Evolutionary conservation across 176 grass and related monocot genomes (phyloP), one percentile per base, ranked within the genome.

Genomic region (Musa schizocarpa): DNA sequence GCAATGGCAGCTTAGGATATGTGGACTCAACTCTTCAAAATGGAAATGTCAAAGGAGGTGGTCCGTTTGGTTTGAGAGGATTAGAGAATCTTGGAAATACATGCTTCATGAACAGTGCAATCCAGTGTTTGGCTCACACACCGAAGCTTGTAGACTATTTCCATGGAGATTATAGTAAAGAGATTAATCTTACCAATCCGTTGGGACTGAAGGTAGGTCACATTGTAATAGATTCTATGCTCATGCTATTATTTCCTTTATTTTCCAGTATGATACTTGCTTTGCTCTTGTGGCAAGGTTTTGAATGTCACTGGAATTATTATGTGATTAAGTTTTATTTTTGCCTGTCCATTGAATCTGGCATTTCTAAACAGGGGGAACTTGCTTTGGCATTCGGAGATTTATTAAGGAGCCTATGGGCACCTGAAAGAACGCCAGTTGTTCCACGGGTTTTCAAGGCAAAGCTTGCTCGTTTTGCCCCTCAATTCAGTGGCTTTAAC

Each of bases 81-180:
- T 79, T 98, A 70, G 90, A 98, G 74, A 98, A 98, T 83, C 90
- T 98, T 51, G 95, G 95, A 68, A 98, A 98, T 82, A 98, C 90
- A 62, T 98, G 95, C 76, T 98, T 98, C 78, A 98, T 98, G 95
- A 98, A 98, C 80, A 98, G 88, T 78, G 87, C 95, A 49, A 84
- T 98, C 52, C 95, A 98, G 73, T 98, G 95, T 81, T 86, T 98
- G 84, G 84, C 84, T 82, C 95, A 98, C 83, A 94, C 95, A 49
- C 52, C 86, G 68, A 93, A 85, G 54, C 88, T 98, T 62, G 88
- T 89, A 77, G 82, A 99, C 65, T 99, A 93, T 86, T 99, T 94
- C 73, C 88, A 87, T 81, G 88, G 90, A 76, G 88, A 94, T 82
- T 99, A 89, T 84, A 56, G 76, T 51, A 91, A 43, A 85, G 87